phyloP scores from a whole-genome alignment of 2,329 filamentous ascomycete genomes.

The Diaporthe citrichinensis region DNA sequence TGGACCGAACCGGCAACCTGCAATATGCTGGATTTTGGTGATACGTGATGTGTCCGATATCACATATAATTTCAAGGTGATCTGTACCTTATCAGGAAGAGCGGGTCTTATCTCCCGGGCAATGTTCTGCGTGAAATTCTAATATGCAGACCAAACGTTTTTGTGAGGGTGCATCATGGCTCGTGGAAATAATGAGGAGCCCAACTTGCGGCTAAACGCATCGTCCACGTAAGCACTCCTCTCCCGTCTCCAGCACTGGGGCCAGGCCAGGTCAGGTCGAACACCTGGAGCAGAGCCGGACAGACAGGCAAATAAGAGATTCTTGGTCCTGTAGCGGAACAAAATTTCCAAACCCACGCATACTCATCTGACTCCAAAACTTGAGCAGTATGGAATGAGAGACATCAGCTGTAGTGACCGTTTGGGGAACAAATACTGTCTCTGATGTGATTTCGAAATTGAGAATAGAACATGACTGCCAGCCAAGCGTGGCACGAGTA shows the following conservation, averaged over 20 bases:
- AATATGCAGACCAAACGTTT: not conserved
- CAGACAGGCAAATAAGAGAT: too few relatives aligned
- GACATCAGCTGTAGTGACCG: not conserved
- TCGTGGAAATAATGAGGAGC: not conserved
- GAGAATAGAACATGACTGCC: not conserved
- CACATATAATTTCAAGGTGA: not conserved
- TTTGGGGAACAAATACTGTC: not conserved
- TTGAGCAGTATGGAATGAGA: too few relatives aligned
- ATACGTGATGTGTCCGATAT: not conserved
- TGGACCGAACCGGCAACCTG: not conserved
- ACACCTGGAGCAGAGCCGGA: not conserved
- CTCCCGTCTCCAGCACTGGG: not conserved
- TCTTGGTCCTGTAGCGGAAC: not conserved
- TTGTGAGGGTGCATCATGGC: too few relatives aligned
- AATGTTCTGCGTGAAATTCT: not conserved
- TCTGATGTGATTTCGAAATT: not conserved
- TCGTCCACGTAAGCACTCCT: too few relatives aligned
- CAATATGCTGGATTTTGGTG: not conserved
- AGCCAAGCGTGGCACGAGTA: not conserved
- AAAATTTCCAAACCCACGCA: too few relatives aligned
- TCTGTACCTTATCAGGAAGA: not conserved
- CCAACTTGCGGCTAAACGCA: not conserved
- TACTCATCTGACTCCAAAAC: not conserved
- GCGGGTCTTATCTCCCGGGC: not conserved
- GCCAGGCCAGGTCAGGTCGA: not conserved